phyloP scores from a whole-genome alignment of 306 rosid genomes.

The Pyrus betulifolia region DNA sequence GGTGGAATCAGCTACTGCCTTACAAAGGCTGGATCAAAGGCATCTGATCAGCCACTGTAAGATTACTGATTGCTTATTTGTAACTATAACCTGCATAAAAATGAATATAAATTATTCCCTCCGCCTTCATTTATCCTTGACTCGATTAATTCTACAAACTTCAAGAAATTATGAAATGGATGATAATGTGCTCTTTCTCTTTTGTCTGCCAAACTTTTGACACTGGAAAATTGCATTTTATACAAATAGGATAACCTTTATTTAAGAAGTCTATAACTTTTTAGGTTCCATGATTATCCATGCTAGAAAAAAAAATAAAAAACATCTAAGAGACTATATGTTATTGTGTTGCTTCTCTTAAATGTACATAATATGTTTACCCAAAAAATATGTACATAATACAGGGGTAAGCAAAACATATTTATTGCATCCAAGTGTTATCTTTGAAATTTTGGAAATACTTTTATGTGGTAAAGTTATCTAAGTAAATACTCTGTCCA shows the following conservation, averaged over 20 bases:
- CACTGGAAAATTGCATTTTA: not conserved
- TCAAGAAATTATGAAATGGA: not conserved
- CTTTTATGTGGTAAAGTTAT: not conserved
- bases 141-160: not conserved
- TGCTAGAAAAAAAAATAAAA: not conserved
- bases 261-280: not conserved
- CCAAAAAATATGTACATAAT: not conserved
- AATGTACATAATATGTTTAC: too few relatives aligned
- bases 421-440: not conserved
- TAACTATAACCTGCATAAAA: not conserved
- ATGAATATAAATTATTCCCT: not conserved
- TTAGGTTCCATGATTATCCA: not conserved
- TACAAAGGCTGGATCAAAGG: conserved; percentile 66
- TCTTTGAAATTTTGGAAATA: not conserved
- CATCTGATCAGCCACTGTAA: conserved; percentile 80
- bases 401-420: not conserved
- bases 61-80: conserved; percentile 11
- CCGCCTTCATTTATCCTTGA: not conserved
- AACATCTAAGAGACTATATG: not conserved
- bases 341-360: not conserved
- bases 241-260: not conserved
- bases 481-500: not conserved
- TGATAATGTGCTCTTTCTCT: not conserved
- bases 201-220: not conserved
- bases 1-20: conserved; percentile 75